Evolutionary conservation across 164 flowering plant species (phyloP).

Genomic region (Litsea cubeba): DNA sequence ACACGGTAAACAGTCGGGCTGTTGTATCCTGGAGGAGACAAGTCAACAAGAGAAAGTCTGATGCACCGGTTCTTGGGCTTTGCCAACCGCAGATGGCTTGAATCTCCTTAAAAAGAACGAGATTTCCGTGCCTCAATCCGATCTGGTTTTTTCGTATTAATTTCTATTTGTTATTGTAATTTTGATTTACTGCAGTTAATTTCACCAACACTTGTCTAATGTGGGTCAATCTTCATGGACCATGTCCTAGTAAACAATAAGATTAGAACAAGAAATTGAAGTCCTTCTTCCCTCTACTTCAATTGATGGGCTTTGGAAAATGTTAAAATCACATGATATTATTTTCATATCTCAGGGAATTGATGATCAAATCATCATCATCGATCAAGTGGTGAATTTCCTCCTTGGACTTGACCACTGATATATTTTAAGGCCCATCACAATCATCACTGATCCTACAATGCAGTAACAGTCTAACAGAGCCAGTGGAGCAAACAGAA

Average conservation of each 20-base stretch:
- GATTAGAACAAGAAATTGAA: not conserved
- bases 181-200: too few species aligned
- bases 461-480: not conserved
- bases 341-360: not conserved
- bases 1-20: too few species aligned
- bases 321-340: not conserved
- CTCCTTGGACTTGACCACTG: constrained; percentile 1
- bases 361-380: not conserved
- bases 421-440: constrained; percentile 1
- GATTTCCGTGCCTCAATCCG: too few species aligned
- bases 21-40: too few species aligned
- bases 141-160: too few species aligned
- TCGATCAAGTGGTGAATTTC: not conserved
- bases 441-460: not conserved
- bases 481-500: not conserved
- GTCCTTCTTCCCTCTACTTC: not conserved
- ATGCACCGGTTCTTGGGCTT: too few species aligned
- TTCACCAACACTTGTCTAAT: too few species aligned
- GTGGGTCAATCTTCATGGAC: too few species aligned
- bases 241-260: not conserved
- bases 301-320: not conserved
- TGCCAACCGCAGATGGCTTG: too few species aligned
- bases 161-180: too few species aligned
- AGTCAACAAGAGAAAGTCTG: too few species aligned
- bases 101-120: too few species aligned